Conservation (phyloP, 2,329 filamentous ascomycete genomes). For the Botrytis tulipae region DNA sequence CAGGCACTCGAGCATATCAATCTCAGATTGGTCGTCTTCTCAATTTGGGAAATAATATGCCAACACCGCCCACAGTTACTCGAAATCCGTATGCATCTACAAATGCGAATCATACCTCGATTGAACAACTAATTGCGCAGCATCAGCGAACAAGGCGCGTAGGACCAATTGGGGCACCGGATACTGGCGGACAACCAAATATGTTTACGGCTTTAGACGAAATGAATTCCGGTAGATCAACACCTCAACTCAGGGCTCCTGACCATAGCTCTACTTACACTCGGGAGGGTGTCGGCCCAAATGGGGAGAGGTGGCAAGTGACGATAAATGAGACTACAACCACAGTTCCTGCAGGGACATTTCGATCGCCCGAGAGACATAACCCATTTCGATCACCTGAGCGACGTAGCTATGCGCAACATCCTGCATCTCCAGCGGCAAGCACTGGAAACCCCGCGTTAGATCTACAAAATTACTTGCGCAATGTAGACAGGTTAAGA, state of each 20-base stretch:
- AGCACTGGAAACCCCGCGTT: slow-evolving; percentile 25
- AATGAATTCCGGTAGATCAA: slow-evolving; percentile 34
- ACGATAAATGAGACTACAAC: slow-evolving; percentile 48
- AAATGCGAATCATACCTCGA: slow-evolving; percentile 2
- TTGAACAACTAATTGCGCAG: slow-evolving; percentile 18
- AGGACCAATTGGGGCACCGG: slow-evolving; percentile 31
- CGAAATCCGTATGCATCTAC: slow-evolving; percentile 10
- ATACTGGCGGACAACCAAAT: slow-evolving; percentile 22
- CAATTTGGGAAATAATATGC: slow-evolving; percentile 18
- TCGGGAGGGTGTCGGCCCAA: slow-evolving; percentile 49
- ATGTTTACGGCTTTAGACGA: slow-evolving; percentile 26
- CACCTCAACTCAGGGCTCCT: slow-evolving; percentile 37
- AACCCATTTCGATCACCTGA: slow-evolving; percentile 20
- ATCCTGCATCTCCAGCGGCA: slow-evolving; percentile 3
- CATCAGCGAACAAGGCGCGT: slow-evolving; percentile 25
- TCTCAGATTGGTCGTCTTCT: slow-evolving; percentile 9
- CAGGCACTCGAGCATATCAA: slow-evolving; percentile 21
- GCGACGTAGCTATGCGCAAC: slow-evolving; percentile 25
- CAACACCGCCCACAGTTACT: slow-evolving; percentile 5
- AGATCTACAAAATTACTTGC: slow-evolving; percentile 33
- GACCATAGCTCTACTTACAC: slow-evolving; percentile 46
- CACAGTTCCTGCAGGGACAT: slow-evolving; percentile 27
- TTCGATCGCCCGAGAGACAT: slow-evolving; percentile 24
- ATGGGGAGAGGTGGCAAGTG: slow-evolving; percentile 53
- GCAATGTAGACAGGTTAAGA: slow-evolving; percentile 32